Evolutionary conservation across 2,329 filamentous ascomycete species (phyloP).

Genomic region (Cercospora sojina): DNA sequence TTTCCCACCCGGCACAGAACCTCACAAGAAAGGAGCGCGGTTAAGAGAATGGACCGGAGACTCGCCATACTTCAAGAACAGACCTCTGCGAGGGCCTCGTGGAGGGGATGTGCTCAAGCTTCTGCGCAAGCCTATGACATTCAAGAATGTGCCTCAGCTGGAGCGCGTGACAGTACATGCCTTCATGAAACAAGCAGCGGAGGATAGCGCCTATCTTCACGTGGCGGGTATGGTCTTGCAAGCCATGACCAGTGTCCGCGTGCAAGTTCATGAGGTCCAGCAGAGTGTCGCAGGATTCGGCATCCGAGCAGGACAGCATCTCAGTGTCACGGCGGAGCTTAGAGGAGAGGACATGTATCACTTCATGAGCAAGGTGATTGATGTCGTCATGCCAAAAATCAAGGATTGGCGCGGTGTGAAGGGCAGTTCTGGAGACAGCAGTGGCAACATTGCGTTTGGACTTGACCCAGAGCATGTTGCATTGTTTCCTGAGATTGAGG

Average conservation of each 20-base stretch:
- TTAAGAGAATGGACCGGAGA: constrained; percentile 84
- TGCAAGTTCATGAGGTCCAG: constrained; percentile 67
- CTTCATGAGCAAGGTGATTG: constrained; percentile 85
- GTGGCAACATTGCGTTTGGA: constrained; percentile 84
- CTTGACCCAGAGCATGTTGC: constrained; percentile 72
- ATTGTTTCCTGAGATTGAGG: constrained; percentile 89
- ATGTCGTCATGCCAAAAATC: constrained; percentile 88
- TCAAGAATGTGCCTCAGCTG: constrained; percentile 81
- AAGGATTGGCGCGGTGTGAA: constrained; percentile 91
- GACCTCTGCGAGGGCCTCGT: constrained; percentile 78
- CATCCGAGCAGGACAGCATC: constrained; percentile 67
- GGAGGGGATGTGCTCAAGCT: constrained; percentile 71
- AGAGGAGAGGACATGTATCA: constrained; percentile 79
- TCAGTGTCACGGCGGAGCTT: constrained; percentile 75
- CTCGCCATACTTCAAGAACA: constrained; percentile 91
- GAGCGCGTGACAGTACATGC: constrained; percentile 77
- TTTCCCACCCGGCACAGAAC: constrained; percentile 71
- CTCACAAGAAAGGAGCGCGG: constrained; percentile 59
- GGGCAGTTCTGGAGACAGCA: constrained; percentile 75
- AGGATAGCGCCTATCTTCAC: constrained; percentile 73
- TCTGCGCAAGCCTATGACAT: constrained; percentile 66
- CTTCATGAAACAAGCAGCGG: constrained; percentile 65
- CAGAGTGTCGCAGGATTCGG: constrained; percentile 73
- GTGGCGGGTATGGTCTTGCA: constrained; percentile 82
- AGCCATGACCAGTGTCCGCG: constrained; percentile 76